phyloP scores from a whole-genome alignment of 768 basidiomycete genomes.

The Phlebiopsis gigantea region DNA sequence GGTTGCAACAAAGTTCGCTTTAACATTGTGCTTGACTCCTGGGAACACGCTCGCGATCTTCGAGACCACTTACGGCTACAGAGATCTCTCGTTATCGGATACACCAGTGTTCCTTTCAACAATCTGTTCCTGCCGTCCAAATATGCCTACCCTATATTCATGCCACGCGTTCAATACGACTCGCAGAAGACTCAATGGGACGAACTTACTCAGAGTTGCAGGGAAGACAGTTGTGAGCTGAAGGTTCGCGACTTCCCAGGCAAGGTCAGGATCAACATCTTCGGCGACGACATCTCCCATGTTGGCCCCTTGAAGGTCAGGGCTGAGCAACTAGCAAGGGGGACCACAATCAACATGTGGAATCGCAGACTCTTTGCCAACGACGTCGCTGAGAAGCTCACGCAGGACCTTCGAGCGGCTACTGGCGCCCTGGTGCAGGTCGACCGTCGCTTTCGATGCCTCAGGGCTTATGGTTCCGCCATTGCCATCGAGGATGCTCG shows the following conservation, averaged over 20 bases:
- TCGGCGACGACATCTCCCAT: slow-evolving; percentile 46
- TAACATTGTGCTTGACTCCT: slow-evolving; percentile 37
- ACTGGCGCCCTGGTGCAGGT: slow-evolving; percentile 39
- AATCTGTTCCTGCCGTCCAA: neutral
- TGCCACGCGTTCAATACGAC: slow-evolving; percentile 6
- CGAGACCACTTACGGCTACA: neutral
- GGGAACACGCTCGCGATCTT: slow-evolving; percentile 32
- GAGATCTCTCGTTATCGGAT: neutral
- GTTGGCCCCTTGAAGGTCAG: slow-evolving; percentile 56
- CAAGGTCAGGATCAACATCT: slow-evolving; percentile 32
- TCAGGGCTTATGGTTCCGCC: slow-evolving; percentile 43
- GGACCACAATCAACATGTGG: slow-evolving; percentile 43
- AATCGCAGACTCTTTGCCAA: slow-evolving; percentile 24
- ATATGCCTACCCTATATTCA: slow-evolving; percentile 22
- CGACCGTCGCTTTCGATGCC: slow-evolving; percentile 39
- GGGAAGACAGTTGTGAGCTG: slow-evolving; percentile 32
- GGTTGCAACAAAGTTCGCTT: slow-evolving; percentile 28
- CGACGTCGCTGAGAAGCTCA: neutral
- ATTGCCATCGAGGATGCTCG: slow-evolving; percentile 37
- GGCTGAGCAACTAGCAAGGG: slow-evolving; percentile 48
- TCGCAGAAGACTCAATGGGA: slow-evolving; percentile 7
- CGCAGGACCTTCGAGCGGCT: neutral
- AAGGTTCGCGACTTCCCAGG: slow-evolving; percentile 22
- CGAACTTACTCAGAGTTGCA: slow-evolving; percentile 29
- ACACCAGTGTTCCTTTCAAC: neutral